phyloP scores from a whole-genome alignment of 1,284 basidiomycete genomes.

The Leccinum fallax region DNA sequence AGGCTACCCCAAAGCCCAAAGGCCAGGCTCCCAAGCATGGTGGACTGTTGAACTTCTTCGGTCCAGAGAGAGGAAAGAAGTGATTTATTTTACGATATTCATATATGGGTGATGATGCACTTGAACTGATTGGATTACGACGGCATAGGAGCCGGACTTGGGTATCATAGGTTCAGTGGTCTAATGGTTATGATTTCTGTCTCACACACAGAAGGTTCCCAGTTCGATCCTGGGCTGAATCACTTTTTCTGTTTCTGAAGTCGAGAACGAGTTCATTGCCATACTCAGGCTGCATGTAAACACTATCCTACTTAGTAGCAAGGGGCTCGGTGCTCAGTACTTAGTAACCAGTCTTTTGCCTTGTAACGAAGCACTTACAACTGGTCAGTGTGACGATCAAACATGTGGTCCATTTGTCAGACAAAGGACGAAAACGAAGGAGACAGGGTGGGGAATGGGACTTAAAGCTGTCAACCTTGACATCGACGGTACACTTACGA shows the following conservation, averaged over 20 bases:
- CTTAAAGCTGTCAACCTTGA: too few species aligned
- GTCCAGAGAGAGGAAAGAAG: slow-evolving; percentile 34
- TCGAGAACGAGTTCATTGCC: too few species aligned
- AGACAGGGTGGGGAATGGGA: too few species aligned
- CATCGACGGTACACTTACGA: too few species aligned
- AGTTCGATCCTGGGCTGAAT: slow-evolving; percentile 50
- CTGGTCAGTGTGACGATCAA: too few species aligned
- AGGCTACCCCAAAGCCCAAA: slow-evolving; percentile 18
- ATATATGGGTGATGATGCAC: not conserved
- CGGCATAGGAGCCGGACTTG: not conserved
- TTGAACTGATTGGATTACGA: not conserved
- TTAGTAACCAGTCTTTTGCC: too few species aligned
- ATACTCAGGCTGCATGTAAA: too few species aligned
- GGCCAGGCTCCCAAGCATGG: slow-evolving; percentile 30
- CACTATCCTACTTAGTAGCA: too few species aligned
- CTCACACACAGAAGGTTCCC: slow-evolving; percentile 51
- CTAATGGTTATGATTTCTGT: slow-evolving; percentile 44
- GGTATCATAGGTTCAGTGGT: slow-evolving; percentile 38
- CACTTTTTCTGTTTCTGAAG: slow-evolving; percentile 28
- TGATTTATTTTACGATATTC: slow-evolving; percentile 11
- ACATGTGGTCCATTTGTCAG: too few species aligned
- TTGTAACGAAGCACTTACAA: too few species aligned
- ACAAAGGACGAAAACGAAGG: too few species aligned
- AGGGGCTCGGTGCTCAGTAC: too few species aligned
- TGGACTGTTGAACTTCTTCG: slow-evolving; percentile 36